Evolutionary conservation across 257 asterid species (phyloP), one percentile per base, ranked within the genome.

Genomic region (Sherardia arvensis): DNA sequence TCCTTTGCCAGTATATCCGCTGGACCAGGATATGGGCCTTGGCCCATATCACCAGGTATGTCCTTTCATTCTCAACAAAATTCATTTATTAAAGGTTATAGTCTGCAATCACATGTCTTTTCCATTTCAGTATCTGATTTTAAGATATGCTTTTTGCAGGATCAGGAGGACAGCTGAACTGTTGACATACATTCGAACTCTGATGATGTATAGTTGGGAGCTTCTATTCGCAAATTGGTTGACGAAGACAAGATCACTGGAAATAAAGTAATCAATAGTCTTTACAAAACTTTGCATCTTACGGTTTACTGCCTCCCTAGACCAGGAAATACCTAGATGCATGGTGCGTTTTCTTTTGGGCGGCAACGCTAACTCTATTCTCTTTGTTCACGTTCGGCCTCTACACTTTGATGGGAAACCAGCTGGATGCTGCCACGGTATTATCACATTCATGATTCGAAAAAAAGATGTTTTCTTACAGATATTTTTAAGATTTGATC

Each of bases 321-420:
- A 87, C 97, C 67, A 82, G 99, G 79, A 92, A 92, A 80, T 92
- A 92, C 79, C 73, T 92, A 91, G 99, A 92, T 64, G 96, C 98
- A 11, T 92, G 98, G 95, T 92, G 98, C 28, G 98, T 92, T 59
- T 89, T 92, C 89, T 92, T 92, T 77, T 92, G 99, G 99, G 99
- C 99, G 62, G 84, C 99, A 33, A 92, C 97, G 11, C 99, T 97
- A 23, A 85, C 99, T 45, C 91, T 92, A 65, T 92, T 92, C 83
- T 89, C 99, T 38, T 75, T 92, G 79, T 87, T 65, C 81, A 92
- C 99, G 28, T 92, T 92, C 48, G 99, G 99, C 61, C 94, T 92
- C 59, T 89, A 92, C 80, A 77, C 96, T 28, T 64, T 92, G 74
- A 82, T 76, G 91, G 97, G 97, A 53, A 76, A 87, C 84, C 81